Base-by-base conservation (phyloP, 2,329 filamentous ascomycete genomes). In the Trichoderma sp. region DNA sequence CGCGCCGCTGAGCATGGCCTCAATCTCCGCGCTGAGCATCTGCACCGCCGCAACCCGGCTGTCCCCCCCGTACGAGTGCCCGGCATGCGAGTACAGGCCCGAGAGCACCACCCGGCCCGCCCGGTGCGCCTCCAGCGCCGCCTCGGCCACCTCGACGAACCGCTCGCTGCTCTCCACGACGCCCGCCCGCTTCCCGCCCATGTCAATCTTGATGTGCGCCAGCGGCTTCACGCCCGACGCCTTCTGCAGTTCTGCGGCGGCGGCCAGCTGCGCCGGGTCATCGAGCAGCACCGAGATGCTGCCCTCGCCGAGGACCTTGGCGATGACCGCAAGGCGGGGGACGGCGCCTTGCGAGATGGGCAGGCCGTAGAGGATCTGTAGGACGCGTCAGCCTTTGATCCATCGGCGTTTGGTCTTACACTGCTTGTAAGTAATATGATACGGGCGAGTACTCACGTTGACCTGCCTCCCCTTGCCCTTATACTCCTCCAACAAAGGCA, bases 181-280 rank as follows among this genome's bases (percentile, higher is more conserved):
- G 21, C 91, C 91, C 0, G 91, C 90, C 17, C 91, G 87, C 71
- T 87, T 82, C 69, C 87, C 87, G 12, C 90, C 90, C 58, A 90
- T 88, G 73, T 94, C 90, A 45, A 94, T 84, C 71, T 93, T 93
- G 71, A 93, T 78, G 72, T 88, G 91, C 15, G 90, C 79, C 0
- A 80, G 80, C 3, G 87, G 83, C 1, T 78, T 74, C 54, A 79
- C 76, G 17, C 81, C 83, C 1, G 80, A 78, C 1, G 77, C 70
- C 3, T 74, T 71, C 47, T 79, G 77, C 6, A 82, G 72, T 0
- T 77, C 72, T n/a, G 85, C 75, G 6, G 81, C 76, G 44, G 76
- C 69, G 1, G 79, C 73, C 2, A 91, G 74, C 73, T 92, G 89
- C 12, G 81, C 79, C 0, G 82, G 78, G 73, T 93, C 85, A 74